A percentile compares a stretch with the other conserved stretches of the same genome.
These are phyloP conservation scores for Yamadazyma diddensiae DNA, from an alignment of 1,139 yeast genomes.

Conservation along the genomic window DNA sequence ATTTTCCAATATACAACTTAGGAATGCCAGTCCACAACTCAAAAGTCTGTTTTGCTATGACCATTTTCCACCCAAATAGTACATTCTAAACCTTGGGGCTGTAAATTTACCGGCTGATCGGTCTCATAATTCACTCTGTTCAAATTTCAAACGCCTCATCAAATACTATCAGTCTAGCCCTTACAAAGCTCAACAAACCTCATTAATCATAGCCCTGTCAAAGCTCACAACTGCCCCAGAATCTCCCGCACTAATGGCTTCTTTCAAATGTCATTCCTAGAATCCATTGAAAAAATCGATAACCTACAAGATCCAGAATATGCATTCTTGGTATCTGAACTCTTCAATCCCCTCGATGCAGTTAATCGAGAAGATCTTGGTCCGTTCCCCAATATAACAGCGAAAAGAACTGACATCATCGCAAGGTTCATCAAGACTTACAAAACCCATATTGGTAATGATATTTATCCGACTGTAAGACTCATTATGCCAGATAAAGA, in stretches of 20 bases:
- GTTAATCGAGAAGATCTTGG: slow-evolving; percentile 27
- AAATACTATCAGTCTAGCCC: too few species aligned
- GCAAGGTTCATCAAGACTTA: slow-evolving; percentile 55
- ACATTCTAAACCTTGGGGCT: too few species aligned
- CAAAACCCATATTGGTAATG: slow-evolving; percentile 63
- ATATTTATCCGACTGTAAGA: slow-evolving; percentile 66
- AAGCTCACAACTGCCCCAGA: not conserved
- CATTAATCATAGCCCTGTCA: too few species aligned
- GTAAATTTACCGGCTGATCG: too few species aligned
- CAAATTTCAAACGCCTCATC: too few species aligned
- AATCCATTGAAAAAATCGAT: slow-evolving; percentile 11
- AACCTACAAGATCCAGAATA: slow-evolving; percentile 27
- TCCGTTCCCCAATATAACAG: slow-evolving; percentile 24
- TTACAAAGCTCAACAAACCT: too few species aligned
- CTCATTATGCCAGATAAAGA: slow-evolving; percentile 65
- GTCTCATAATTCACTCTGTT: too few species aligned
- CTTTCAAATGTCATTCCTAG: slow-evolving; percentile 10
- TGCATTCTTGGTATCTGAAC: slow-evolving; percentile 28
- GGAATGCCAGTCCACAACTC: too few species aligned
- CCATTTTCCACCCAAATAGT: too few species aligned
- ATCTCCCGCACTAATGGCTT: not conserved
- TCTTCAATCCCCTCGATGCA: slow-evolving; percentile 32
- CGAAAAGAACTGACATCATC: slow-evolving; percentile 33
- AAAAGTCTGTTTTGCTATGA: too few species aligned
- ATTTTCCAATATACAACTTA: too few species aligned